Percentiles rank a stretch among this genome's conserved stretches.
Evolutionary conservation across 495 filamentous ascomycete genomes (phyloP).

Genomic region (Aspergillus panamensis): DNA sequence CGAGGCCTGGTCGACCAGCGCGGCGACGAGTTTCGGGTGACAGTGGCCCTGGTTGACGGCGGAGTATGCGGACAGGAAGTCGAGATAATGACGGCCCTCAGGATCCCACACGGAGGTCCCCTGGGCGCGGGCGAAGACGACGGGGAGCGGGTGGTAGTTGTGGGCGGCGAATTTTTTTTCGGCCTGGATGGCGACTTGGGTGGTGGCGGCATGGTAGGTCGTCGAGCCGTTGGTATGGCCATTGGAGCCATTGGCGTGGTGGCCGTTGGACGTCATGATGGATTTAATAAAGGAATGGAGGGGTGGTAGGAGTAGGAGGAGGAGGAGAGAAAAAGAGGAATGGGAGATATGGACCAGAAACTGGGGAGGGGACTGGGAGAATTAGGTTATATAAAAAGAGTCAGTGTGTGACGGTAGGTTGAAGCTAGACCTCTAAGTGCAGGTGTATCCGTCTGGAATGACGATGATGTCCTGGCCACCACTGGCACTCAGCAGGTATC

Average conservation of each 20-base stretch:
- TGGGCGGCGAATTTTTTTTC: constrained; percentile 89
- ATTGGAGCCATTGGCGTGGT: constrained; percentile 20
- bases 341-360: constrained; percentile 1
- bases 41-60: constrained; percentile 99
- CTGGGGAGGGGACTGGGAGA: not conserved
- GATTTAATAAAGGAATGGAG: not conserved
- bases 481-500: not conserved
- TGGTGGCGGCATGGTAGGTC: constrained; percentile 75
- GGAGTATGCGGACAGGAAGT: constrained; percentile 96
- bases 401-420: constrained; percentile 3
- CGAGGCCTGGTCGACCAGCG: constrained; percentile 83
- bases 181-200: constrained; percentile 70
- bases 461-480: constrained; percentile 5
- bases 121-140: constrained; percentile 79
- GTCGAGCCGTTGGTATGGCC: constrained; percentile 31
- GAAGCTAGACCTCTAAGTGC: constrained; percentile 34
- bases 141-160: constrained; percentile 97
- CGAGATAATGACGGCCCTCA: constrained; percentile 93
- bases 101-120: constrained; percentile 95
- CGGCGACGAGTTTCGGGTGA: constrained; percentile 90
- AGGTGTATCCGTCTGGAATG: constrained; percentile 32
- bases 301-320: not conserved
- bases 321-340: not conserved
- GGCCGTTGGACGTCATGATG: constrained; percentile 39
- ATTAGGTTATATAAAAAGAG: not conserved